Base-by-base conservation (phyloP, 345 rosid species). In the Euphorbia pulcherrima region DNA sequence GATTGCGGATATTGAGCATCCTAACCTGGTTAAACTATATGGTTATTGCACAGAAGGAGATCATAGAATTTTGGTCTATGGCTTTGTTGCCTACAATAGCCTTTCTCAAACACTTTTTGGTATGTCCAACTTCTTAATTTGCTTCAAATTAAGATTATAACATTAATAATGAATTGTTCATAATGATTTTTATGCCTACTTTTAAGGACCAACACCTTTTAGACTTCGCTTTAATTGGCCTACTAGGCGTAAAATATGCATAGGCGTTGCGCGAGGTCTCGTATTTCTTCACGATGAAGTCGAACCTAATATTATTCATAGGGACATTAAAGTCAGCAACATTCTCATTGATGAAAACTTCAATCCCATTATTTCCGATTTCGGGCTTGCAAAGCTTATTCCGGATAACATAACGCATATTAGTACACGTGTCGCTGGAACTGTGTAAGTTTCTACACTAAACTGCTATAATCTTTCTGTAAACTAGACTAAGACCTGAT, bases 281-380 rank as follows among this genome's bases (percentile, higher is more conserved):
- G 81, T 82, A 23, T 88, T 75, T 75, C 94, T 88, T 72, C 94
- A 88, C 9, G 91, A 86, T 79, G 89, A 86, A 48, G 81, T 83
- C 62, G 76, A 69, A 10, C 91, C 91, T 4, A 81, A 68, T 77
- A 78, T 88, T 66, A 75, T 88, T 78, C 94, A 88, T 51, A 79
- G 94, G 73, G 94, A 88, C 59, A 88, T 88, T 51, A 88, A 88
- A 80, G 94, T 90, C 67, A 88, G 94, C 73, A 86, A 88, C 71
- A 74, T 88, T 72, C 94, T 88, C 46, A 88, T 88, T 40, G 88
- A 86, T 55, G 56, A 53, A 69, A 29, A 83, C 68, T 84, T 88
- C 44, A 65, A 17, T 44, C 88, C 94, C 58, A 86, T 79, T 77
- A 88, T 88, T 73, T 83, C 94, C 5, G 94, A 88, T 80, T 88